These are phyloP conservation scores for Scedosporium dehoogii DNA, from an alignment of 2,329 filamentous ascomycete species.

Conservation along the genomic window DNA sequence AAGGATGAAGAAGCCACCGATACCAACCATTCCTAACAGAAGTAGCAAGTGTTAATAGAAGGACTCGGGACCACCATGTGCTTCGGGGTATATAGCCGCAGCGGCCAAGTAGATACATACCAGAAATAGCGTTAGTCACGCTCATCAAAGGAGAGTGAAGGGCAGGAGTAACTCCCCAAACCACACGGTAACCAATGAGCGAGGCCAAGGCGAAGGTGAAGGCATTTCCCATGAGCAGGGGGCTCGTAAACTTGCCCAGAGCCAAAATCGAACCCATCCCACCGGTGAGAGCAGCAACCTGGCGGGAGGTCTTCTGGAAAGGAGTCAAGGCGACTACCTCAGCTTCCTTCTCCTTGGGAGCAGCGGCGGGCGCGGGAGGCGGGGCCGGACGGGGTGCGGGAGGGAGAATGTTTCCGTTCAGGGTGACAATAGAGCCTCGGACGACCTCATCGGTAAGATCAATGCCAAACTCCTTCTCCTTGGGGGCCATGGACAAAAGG, in stretches of 20 bases:
- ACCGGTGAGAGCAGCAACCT: slow-evolving; percentile 64
- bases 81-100: not conserved
- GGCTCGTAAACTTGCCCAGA: slow-evolving; percentile 70
- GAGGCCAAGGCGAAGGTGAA: slow-evolving; percentile 79
- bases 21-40: slow-evolving; percentile 63
- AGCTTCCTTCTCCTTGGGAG: slow-evolving; percentile 37
- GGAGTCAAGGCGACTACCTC: slow-evolving; percentile 62
- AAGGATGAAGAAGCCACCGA: slow-evolving; percentile 82
- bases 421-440: slow-evolving; percentile 72
- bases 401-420: slow-evolving; percentile 66
- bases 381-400: slow-evolving; percentile 59
- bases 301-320: slow-evolving; percentile 68
- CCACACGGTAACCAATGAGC: slow-evolving; percentile 77
- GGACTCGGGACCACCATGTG: too few relatives aligned
- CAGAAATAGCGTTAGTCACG: slow-evolving; percentile 86
- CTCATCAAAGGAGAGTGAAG: slow-evolving; percentile 87
- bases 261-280: slow-evolving; percentile 68
- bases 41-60: not conserved
- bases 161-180: slow-evolving; percentile 78
- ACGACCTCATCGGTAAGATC: slow-evolving; percentile 80
- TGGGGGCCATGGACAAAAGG: slow-evolving; percentile 68
- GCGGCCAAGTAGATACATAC: slow-evolving; percentile 20
- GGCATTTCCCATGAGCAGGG: slow-evolving; percentile 78
- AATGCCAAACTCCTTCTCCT: slow-evolving; percentile 69
- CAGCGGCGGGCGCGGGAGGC: slow-evolving; percentile 36